These are phyloP conservation scores for Hypholoma sublateritium DNA, from an alignment of 768 basidiomycete genomes.

Conservation along the genomic window DNA sequence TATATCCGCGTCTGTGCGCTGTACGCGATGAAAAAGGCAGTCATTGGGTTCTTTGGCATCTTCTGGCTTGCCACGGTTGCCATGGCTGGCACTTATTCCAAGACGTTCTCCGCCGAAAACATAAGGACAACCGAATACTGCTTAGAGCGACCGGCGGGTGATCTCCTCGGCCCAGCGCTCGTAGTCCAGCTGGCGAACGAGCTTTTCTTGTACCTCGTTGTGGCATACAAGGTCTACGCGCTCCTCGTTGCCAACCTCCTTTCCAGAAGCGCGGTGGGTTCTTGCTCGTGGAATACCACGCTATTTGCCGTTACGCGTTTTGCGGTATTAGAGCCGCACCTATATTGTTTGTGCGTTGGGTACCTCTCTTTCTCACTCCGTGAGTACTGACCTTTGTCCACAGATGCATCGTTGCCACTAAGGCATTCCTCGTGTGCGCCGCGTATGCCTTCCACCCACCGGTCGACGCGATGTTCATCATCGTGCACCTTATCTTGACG, in stretches of 20 bases:
- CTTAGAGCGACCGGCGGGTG: neutral
- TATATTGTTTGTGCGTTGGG: slow-evolving; percentile 9
- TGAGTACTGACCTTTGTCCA: neutral
- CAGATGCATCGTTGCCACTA: slow-evolving; percentile 4
- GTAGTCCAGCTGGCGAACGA: slow-evolving; percentile 8
- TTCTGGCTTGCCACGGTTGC: slow-evolving; percentile 4
- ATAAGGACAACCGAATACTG: slow-evolving; percentile 10
- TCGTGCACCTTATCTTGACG: slow-evolving; percentile 7
- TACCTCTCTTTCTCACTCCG: neutral
- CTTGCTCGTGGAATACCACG: neutral
- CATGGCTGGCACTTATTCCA: neutral
- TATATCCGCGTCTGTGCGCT: slow-evolving; percentile 10
- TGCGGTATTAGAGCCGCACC: slow-evolving; percentile 6
- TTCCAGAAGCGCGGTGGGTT: neutral
- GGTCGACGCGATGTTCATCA: slow-evolving; percentile 1
- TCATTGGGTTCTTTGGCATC: slow-evolving; percentile 7
- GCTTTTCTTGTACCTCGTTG: slow-evolving; percentile 5
- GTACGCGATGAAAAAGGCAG: neutral
- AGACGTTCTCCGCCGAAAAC: slow-evolving; percentile 2
- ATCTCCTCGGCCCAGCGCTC: slow-evolving; percentile 1
- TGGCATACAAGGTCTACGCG: slow-evolving; percentile 6
- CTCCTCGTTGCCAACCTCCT: neutral
- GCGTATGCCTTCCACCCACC: slow-evolving; percentile 7
- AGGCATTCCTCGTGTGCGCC: slow-evolving; percentile 6
- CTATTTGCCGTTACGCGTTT: slow-evolving; percentile 2